Evolutionary conservation across 345 rosid species (phyloP).

Genomic region (Clarkia xantiana): DNA sequence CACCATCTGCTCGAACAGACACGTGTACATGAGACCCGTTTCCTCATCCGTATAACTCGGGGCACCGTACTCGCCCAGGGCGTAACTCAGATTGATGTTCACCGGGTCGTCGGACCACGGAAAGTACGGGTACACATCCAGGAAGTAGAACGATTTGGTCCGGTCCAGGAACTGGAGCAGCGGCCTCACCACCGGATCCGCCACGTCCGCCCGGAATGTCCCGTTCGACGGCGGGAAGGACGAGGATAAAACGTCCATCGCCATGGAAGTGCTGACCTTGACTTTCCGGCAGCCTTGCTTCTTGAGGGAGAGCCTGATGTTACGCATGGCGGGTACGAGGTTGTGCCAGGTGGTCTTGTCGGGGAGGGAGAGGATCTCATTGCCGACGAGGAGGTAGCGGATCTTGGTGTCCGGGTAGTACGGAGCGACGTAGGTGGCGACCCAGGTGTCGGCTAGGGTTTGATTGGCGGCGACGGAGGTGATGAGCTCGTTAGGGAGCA

Average conservation of each 20-base stretch:
- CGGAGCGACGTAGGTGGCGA: constrained; percentile 19
- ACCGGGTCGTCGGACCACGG: constrained; percentile 53
- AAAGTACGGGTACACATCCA: constrained; percentile 75
- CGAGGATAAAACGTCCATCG: constrained; percentile 52
- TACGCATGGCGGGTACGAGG: constrained; percentile 79
- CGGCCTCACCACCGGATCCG: constrained; percentile 42
- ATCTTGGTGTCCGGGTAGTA: constrained; percentile 47
- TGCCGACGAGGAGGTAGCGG: constrained; percentile 79
- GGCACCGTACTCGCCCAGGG: constrained; percentile 39
- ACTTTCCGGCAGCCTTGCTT: constrained; percentile 27
- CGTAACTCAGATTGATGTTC: constrained; percentile 49
- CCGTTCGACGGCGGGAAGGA: constrained; percentile 86
- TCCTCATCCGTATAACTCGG: constrained; percentile 51
- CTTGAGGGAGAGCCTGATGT: constrained; percentile 41
- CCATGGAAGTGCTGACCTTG: constrained; percentile 68
- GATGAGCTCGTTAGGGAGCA: constrained; percentile 63
- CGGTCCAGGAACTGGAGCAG: constrained; percentile 76
- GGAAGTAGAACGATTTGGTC: constrained; percentile 72
- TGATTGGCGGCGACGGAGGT: constrained; percentile 31
- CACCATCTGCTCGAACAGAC: constrained; percentile 82
- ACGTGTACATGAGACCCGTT: constrained; percentile 50
- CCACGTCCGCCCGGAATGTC: constrained; percentile 51
- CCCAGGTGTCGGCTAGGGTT: constrained; percentile 52
- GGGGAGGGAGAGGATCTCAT: constrained; percentile 47
- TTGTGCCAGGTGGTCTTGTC: constrained; percentile 31